Conservation (phyloP, 2,329 filamentous ascomycete species). For the Aspergillus eucalypticola region DNA sequence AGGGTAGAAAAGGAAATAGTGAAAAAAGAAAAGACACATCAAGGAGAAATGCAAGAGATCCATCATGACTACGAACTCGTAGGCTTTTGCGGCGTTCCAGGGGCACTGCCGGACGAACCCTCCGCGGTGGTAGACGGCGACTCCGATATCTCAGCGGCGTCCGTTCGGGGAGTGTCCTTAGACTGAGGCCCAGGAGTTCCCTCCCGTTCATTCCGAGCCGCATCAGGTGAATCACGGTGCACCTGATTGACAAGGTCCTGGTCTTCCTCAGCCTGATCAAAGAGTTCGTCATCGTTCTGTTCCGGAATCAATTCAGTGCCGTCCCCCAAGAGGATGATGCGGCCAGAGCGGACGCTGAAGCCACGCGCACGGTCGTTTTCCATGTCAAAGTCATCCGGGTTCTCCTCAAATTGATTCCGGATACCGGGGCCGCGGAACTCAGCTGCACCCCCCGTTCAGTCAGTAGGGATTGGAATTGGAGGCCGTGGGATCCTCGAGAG, state of each 20-base stretch:
- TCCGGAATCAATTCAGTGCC: constrained; percentile 90
- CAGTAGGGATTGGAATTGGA: constrained; percentile 44
- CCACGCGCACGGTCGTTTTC: constrained; percentile 60
- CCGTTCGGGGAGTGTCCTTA: constrained; percentile 30
- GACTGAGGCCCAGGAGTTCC: constrained; percentile 53
- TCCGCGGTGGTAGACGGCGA: constrained; percentile 43
- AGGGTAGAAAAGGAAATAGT: constrained; percentile 18
- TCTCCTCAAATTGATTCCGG: constrained; percentile 80
- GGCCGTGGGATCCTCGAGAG: constrained; percentile 48
- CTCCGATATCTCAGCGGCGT: constrained; percentile 35
- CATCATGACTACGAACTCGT: constrained; percentile 29
- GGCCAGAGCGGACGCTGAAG: constrained; percentile 72
- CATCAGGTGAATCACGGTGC: constrained; percentile 56
- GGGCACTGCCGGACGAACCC: constrained; percentile 21
- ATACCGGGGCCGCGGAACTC: constrained; percentile 82
- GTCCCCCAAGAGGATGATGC: constrained; percentile 93
- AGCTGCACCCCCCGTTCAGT: constrained; percentile 57
- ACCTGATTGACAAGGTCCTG: constrained; percentile 85
- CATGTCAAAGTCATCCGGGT: constrained; percentile 59
- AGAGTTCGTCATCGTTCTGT: constrained; percentile 88
- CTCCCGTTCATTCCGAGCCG: constrained; percentile 49
- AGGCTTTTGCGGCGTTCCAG: constrained; percentile 29
- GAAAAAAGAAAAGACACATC: constrained; percentile 11
- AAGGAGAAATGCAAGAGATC: constrained; percentile 12
- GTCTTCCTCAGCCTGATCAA: constrained; percentile 84